Conservation (phyloP, 192 early-diverging fungal genomes). For the Jimgerdemannia lactiflua region DNA sequence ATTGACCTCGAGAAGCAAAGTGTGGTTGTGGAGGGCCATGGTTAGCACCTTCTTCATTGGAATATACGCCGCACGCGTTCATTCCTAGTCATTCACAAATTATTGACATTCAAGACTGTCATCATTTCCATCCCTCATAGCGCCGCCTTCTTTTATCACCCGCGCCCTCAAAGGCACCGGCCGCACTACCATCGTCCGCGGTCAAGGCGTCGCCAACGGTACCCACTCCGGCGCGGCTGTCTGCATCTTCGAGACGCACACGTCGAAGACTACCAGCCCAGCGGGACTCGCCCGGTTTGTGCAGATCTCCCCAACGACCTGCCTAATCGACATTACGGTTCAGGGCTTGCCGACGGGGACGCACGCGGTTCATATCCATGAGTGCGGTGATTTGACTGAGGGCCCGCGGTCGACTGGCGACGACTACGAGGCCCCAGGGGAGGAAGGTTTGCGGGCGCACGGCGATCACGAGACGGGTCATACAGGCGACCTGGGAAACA, state of each 20-base stretch:
- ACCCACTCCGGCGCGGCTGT: constrained; percentile 82
- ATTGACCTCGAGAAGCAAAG: constrained; percentile 66
- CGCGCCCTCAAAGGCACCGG: constrained; percentile 68
- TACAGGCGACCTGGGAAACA: constrained; percentile 65
- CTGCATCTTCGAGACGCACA: constrained; percentile 75
- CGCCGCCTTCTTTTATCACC: constrained; percentile 64
- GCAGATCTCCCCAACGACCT: constrained; percentile 65
- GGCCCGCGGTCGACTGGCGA: constrained; percentile 52
- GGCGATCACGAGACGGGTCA: constrained; percentile 46
- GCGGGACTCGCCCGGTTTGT: constrained; percentile 80
- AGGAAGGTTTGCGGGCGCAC: constrained; percentile 21
- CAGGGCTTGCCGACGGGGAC: constrained; percentile 60
- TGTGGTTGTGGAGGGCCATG: constrained; percentile 72
- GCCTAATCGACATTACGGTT: constrained; percentile 81
- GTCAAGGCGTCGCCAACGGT: constrained; percentile 62
- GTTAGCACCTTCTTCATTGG: constrained; percentile 21
- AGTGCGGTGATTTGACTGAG: constrained; percentile 72
- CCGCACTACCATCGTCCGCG: constrained; percentile 72
- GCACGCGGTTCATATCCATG: constrained; percentile 75
- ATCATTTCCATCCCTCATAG: too few relatives aligned
- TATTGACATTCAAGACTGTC: constrained; percentile 1
- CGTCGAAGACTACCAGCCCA: constrained; percentile 6
- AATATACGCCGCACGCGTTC: background rate
- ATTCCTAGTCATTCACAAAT: constrained; percentile 9
- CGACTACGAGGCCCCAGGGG: constrained; percentile 48